A percentile compares a stretch with the other conserved stretches of the same genome.
Evolutionary conservation across 768 basidiomycete species (phyloP).

Genomic region (Guyanaporus albipodus): DNA sequence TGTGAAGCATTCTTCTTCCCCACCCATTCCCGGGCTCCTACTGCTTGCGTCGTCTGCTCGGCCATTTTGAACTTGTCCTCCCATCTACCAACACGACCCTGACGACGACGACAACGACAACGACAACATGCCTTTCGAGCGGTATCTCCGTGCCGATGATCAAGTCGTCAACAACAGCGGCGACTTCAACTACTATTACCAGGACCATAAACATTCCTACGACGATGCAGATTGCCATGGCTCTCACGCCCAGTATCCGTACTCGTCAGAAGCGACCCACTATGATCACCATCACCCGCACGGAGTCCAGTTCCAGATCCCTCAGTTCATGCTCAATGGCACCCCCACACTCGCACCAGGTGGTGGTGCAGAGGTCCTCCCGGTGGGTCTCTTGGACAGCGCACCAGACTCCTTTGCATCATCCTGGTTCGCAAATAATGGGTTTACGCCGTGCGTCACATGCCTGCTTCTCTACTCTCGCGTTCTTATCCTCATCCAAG

Average conservation of each 20-base stretch:
- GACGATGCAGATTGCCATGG: constrained; percentile 15
- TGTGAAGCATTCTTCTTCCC: too few species aligned
- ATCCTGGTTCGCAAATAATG: constrained; percentile 50
- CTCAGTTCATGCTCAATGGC: constrained; percentile 56
- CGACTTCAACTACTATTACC: constrained; percentile 9
- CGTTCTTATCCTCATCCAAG: constrained; percentile 18
- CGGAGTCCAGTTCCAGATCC: constrained; percentile 55
- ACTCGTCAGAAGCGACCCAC: constrained; percentile 1
- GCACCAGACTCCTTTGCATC: constrained; percentile 29
- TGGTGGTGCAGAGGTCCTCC: constrained; percentile 73
- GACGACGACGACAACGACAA: not conserved
- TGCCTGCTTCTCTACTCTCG: not conserved
- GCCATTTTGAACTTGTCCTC: too few species aligned
- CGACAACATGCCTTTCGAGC: constrained; percentile 39
- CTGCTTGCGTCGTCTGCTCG: too few species aligned
- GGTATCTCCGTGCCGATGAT: constrained; percentile 33
- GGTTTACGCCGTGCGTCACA: constrained; percentile 33
- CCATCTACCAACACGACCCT: too few species aligned
- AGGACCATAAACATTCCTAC: constrained; percentile 10
- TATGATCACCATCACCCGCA: constrained; percentile 13
- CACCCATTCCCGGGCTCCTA: too few species aligned
- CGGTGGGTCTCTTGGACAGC: constrained; percentile 37
- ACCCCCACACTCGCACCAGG: constrained; percentile 63
- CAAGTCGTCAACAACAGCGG: not conserved
- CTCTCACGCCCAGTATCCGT: not conserved